A percentile compares a stretch with the other conserved stretches of the same genome.
These are phyloP conservation scores for Silene coronaria DNA, from an alignment of 179 eudicot species.

Conservation along the genomic window DNA sequence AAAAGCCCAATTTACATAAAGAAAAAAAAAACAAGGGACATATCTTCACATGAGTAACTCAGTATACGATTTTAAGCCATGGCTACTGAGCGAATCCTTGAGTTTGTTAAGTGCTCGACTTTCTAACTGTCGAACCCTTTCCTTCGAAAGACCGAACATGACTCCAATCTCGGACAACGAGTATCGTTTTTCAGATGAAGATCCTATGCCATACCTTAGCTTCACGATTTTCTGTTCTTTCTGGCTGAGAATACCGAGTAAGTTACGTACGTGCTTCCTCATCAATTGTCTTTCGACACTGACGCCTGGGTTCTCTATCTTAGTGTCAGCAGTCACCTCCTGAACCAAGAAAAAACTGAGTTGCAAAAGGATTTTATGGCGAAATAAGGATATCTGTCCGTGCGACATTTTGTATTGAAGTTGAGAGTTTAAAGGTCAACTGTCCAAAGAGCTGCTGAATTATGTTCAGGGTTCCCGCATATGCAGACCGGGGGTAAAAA, in stretches of 20 bases:
- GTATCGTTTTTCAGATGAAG: slow-evolving; percentile 31
- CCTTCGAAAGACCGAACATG: slow-evolving; percentile 68
- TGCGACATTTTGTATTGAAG: not conserved
- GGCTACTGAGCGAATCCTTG: slow-evolving; percentile 51
- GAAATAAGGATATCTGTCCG: not conserved
- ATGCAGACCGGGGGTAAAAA: too few relatives aligned
- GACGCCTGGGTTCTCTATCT: slow-evolving; percentile 51
- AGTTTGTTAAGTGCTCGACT: slow-evolving; percentile 66
- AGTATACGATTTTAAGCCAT: slow-evolving; percentile 59
- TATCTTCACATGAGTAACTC: slow-evolving; percentile 40
- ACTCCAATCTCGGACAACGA: slow-evolving; percentile 68
- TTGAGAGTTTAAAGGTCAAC: not conserved
- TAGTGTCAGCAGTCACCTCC: slow-evolving; percentile 73
- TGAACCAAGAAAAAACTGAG: slow-evolving; percentile 22
- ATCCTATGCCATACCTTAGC: slow-evolving; percentile 63
- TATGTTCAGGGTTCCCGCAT: not conserved
- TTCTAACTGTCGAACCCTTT: slow-evolving; percentile 80
- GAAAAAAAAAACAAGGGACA: slow-evolving; percentile 2
- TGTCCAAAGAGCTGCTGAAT: not conserved
- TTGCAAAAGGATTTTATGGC: not conserved
- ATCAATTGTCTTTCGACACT: slow-evolving; percentile 53
- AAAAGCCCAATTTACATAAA: slow-evolving; percentile 16
- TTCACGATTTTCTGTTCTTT: slow-evolving; percentile 58
- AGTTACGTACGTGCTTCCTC: slow-evolving; percentile 62
- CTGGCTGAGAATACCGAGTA: slow-evolving; percentile 52